Conservation (phyloP, 1,139 yeast genomes). For the Meyerozyma guilliermondii region DNA sequence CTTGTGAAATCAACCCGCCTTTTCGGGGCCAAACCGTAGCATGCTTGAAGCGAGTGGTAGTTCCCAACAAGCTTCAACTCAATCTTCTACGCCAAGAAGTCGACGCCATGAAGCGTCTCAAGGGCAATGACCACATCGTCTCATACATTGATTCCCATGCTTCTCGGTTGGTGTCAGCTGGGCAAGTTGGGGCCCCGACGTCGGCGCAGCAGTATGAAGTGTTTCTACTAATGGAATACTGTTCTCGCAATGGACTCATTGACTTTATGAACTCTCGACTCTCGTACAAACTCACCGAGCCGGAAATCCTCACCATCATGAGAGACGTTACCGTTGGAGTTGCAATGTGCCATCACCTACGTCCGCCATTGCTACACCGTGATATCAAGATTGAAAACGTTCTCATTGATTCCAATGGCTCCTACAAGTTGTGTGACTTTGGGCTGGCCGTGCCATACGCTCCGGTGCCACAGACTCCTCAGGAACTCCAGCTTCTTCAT, state of each 20-base stretch:
- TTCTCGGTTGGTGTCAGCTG: slow-evolving; percentile 40
- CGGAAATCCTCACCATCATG: slow-evolving; percentile 80
- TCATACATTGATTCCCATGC: slow-evolving; percentile 94
- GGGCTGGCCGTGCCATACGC: slow-evolving; percentile 80
- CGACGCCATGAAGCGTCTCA: slow-evolving; percentile 75
- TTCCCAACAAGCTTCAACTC: slow-evolving; percentile 67
- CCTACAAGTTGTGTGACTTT: slow-evolving; percentile 85
- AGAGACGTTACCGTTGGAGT: slow-evolving; percentile 78
- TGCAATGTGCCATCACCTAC: slow-evolving; percentile 80
- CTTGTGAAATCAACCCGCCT: slow-evolving; percentile 53
- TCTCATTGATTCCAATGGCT: slow-evolving; percentile 65
- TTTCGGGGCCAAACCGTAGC: slow-evolving; percentile 45
- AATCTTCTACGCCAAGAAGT: slow-evolving; percentile 71
- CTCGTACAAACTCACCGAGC: slow-evolving; percentile 73
- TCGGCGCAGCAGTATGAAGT: slow-evolving; percentile 68
- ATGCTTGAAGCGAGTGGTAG: slow-evolving; percentile 71
- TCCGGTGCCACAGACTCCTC: slow-evolving; percentile 59
- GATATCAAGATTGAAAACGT: slow-evolving; percentile 96
- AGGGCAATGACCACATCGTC: slow-evolving; percentile 76
- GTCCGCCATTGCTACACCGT: slow-evolving; percentile 81
- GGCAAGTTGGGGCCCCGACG: slow-evolving; percentile 14
- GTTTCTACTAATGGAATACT: slow-evolving; percentile 85
- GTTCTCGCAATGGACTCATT: slow-evolving; percentile 79
- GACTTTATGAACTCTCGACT: slow-evolving; percentile 94
- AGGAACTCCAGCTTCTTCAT: slow-evolving; percentile 63